Conservation (phyloP, 768 basidiomycete species). For the Mycena rosella region DNA sequence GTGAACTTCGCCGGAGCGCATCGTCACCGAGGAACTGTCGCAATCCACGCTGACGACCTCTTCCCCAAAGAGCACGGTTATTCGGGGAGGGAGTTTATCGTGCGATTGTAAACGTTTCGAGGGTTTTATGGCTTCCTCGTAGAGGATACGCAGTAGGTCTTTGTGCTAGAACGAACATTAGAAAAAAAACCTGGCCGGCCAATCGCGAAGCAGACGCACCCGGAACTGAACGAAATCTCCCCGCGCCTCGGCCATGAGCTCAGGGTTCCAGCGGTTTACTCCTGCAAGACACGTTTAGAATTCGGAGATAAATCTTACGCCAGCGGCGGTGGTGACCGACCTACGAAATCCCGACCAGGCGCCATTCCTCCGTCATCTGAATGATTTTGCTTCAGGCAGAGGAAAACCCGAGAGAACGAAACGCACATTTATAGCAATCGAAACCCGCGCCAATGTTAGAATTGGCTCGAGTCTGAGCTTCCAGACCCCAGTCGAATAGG, state of each 20-base stretch:
- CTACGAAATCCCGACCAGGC: constrained; percentile 19
- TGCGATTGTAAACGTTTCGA: no score
- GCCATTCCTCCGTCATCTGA: constrained; percentile 3
- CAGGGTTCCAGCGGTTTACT: constrained; percentile 21
- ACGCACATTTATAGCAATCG: constrained; percentile 24
- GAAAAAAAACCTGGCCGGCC: no score
- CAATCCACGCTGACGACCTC: no score
- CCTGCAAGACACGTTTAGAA: neutral
- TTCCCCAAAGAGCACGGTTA: no score
- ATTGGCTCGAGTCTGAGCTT: constrained; percentile 15
- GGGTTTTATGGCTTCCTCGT: no score
- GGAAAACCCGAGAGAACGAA: no score
- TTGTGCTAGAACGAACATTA: no score
- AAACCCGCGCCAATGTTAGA: constrained; percentile 25
- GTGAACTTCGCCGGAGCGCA: no score
- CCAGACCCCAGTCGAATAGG: constrained; percentile 35
- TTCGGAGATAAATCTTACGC: neutral
- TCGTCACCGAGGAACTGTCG: no score
- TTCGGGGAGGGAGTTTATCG: no score
- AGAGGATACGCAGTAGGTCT: no score
- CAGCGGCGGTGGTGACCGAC: neutral
- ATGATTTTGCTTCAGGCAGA: neutral
- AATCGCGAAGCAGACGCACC: no score
- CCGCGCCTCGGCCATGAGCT: constrained; percentile 25
- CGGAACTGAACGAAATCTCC: constrained; percentile 31